A percentile compares a stretch with the other conserved stretches of the same genome.
These are phyloP conservation scores for Coniochaeta ligniaria DNA, from an alignment of 2,329 filamentous ascomycete species.

Conservation along the genomic window DNA sequence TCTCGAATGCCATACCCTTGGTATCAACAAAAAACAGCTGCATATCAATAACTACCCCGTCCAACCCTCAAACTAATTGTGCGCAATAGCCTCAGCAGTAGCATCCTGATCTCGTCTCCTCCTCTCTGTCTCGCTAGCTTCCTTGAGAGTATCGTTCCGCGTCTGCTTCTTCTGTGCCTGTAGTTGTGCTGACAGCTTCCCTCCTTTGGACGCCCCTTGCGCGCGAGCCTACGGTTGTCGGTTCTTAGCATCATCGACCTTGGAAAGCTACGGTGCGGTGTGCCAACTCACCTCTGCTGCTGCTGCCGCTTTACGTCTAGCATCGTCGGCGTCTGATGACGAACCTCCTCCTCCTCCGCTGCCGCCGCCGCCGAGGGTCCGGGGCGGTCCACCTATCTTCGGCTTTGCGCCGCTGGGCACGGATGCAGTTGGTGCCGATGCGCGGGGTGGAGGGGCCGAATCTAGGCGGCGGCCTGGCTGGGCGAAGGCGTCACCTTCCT, in stretches of 20 bases:
- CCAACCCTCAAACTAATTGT: constrained; percentile 22
- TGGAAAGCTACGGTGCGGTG: neutral
- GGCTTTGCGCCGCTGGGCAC: constrained; percentile 35
- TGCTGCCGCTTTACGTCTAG: constrained; percentile 65
- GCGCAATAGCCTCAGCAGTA: constrained; percentile 18
- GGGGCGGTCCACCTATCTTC: constrained; percentile 46
- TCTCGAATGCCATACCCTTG: neutral
- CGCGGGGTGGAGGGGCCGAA: constrained; percentile 40
- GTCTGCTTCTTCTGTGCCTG: constrained; percentile 72
- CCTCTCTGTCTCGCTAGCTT: constrained; percentile 27
- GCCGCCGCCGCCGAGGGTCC: constrained; percentile 59
- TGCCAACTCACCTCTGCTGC: constrained; percentile 69
- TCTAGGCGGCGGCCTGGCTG: constrained; percentile 68
- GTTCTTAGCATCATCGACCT: neutral
- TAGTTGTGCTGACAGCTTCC: constrained; percentile 65
- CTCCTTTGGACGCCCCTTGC: constrained; percentile 43
- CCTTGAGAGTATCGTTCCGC: constrained; percentile 57
- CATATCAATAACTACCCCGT: neutral
- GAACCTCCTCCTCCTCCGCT: constrained; percentile 23
- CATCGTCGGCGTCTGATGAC: constrained; percentile 40
- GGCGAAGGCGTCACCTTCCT: constrained; percentile 58
- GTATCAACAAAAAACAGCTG: neutral
- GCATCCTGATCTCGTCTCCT: neutral
- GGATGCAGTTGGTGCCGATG: constrained; percentile 38
- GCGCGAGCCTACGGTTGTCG: constrained; percentile 4